Percentiles rank a stretch among this genome's conserved stretches.
These are phyloP conservation scores for Hymenoscyphus fructigenus DNA, from an alignment of 2,329 filamentous ascomycete genomes.

Conservation along the genomic window DNA sequence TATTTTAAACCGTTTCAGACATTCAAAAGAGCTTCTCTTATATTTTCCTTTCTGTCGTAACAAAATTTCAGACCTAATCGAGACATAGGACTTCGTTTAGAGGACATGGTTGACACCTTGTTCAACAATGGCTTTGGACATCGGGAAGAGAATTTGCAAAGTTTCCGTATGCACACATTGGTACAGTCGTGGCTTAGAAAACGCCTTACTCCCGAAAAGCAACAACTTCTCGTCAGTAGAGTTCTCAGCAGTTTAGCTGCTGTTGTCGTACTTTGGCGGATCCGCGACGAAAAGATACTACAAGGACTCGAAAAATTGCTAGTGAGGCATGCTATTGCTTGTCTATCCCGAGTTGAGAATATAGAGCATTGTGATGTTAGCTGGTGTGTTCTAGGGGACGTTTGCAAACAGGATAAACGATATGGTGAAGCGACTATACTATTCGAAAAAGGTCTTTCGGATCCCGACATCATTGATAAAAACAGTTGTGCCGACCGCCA, in stretches of 20 bases:
- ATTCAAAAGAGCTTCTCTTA: no score
- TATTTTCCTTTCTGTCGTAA: no score
- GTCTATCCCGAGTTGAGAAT: background rate
- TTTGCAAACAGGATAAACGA: slow-evolving; percentile 4
- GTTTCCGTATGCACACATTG: slow-evolving; percentile 8
- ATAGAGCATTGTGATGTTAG: background rate
- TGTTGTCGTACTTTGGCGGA: background rate
- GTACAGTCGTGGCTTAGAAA: slow-evolving; percentile 5
- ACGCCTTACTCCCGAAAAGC: background rate
- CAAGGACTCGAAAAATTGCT: slow-evolving; percentile 4
- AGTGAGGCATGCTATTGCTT: background rate
- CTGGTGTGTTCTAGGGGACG: background rate
- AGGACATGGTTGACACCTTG: slow-evolving; percentile 5
- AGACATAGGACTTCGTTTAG: background rate
- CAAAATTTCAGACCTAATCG: background rate
- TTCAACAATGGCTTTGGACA: slow-evolving; percentile 5
- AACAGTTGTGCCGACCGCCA: background rate
- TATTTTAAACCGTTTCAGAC: no score
- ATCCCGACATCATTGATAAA: background rate
- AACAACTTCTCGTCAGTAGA: background rate
- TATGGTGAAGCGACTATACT: slow-evolving; percentile 1
- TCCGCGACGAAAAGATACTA: background rate
- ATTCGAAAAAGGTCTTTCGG: background rate
- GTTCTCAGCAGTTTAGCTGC: background rate
- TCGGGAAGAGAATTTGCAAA: slow-evolving; percentile 3